phyloP scores from a whole-genome alignment of 2,329 filamentous ascomycete species.

The Ceratocystis lukuohia region DNA sequence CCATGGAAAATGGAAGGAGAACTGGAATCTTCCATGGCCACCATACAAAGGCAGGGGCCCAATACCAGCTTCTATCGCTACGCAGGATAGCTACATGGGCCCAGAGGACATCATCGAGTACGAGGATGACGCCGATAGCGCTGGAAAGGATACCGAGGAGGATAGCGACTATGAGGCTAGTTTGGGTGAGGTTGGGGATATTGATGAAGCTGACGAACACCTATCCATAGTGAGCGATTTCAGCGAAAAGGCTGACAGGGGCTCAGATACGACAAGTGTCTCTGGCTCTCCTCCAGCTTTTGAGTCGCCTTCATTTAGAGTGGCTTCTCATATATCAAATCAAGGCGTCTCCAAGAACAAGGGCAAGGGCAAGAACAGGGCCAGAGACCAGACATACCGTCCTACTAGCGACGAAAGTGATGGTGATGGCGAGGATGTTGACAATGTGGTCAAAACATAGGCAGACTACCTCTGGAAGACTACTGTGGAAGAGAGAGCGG shows the following conservation, averaged over 20 bases:
- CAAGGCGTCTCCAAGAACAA: neutral
- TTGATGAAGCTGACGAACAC: neutral
- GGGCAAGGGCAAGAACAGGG: neutral
- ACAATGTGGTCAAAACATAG: neutral
- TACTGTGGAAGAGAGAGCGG: too few relatives aligned
- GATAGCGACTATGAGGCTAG: neutral
- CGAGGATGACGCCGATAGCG: conserved; percentile 8
- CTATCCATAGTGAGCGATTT: neutral
- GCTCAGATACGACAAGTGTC: neutral
- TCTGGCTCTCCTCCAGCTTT: neutral
- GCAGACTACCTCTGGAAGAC: too few relatives aligned
- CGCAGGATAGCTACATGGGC: neutral
- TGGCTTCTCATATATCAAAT: neutral
- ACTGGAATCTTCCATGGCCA: conserved; percentile 19
- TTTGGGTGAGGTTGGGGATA: neutral
- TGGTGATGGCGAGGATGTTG: neutral
- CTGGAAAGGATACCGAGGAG: neutral
- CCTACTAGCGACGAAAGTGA: neutral
- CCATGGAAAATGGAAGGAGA: neutral
- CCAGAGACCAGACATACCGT: neutral
- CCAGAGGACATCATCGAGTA: conserved; percentile 1
- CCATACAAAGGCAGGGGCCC: conserved; percentile 15
- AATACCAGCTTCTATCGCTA: neutral
- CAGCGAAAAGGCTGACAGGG: neutral
- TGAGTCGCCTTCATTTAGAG: neutral